Percentiles rank a stretch among this genome's conserved stretches.
These are phyloP conservation scores for Brassica hybrid DNA, from an alignment of 441 rosid species.

Conservation along the genomic window DNA sequence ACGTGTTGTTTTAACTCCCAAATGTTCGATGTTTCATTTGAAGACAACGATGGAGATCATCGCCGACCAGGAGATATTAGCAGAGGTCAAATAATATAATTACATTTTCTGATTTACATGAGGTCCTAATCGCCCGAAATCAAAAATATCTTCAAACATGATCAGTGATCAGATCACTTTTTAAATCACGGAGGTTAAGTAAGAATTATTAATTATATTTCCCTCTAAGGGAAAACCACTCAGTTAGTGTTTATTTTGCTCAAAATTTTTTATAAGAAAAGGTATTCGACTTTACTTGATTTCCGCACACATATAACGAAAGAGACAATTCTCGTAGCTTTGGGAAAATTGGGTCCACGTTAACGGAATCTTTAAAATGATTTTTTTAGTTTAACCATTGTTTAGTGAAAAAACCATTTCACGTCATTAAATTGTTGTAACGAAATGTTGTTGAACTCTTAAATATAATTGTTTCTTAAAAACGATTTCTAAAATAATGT, in stretches of 20 bases:
- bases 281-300: conserved; percentile 36
- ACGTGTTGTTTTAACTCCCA: too few species aligned
- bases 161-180: neutral
- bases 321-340: conserved; percentile 11
- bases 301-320: conserved; percentile 21
- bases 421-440: conserved; percentile 2
- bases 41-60: too few species aligned
- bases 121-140: too few species aligned
- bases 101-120: too few species aligned
- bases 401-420: conserved; percentile 3
- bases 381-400: neutral
- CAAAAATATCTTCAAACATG: neutral
- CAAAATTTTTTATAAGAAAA: conserved; percentile 8
- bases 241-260: neutral
- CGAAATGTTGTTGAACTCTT: neutral
- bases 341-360: conserved; percentile 31
- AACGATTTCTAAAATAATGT: neutral
- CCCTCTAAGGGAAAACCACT: neutral
- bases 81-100: too few species aligned
- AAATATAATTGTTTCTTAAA: too few species aligned
- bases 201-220: neutral
- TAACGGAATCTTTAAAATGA: conserved; percentile 13
- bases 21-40: too few species aligned
- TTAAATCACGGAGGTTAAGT: too few species aligned
- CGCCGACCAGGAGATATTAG: too few species aligned